Evolutionary conservation across 2,329 filamentous ascomycete genomes (phyloP).

Genomic region (Rhinocladiella similis): DNA sequence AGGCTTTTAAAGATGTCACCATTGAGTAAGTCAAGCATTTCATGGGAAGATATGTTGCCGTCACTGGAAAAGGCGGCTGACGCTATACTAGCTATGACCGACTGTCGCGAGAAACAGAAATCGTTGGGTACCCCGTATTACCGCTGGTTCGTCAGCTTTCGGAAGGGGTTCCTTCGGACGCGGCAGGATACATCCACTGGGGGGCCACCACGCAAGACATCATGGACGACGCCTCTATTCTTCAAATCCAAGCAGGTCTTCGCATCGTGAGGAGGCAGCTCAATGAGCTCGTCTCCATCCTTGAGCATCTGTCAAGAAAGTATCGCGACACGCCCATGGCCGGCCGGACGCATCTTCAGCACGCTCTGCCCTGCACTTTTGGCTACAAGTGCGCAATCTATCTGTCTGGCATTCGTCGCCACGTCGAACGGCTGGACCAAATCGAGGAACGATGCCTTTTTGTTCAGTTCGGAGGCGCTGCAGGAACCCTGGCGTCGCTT

Average conservation of each 20-base stretch:
- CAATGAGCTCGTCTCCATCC: conserved; percentile 42
- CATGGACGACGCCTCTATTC: conserved; percentile 55
- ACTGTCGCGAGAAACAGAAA: conserved; percentile 30
- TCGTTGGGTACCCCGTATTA: conserved; percentile 32
- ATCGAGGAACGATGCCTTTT: conserved; percentile 49
- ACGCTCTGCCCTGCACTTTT: conserved; percentile 58
- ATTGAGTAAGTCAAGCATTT: conserved; percentile 25
- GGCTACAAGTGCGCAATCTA: conserved; percentile 60
- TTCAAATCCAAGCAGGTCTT: conserved; percentile 56
- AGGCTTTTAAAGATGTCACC: conserved; percentile 10
- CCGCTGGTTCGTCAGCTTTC: conserved; percentile 31
- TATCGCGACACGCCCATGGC: conserved; percentile 58
- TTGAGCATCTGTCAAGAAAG: conserved; percentile 45
- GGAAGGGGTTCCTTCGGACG: conserved; percentile 25
- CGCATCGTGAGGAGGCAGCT: conserved; percentile 50
- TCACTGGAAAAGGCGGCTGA: too few species aligned
- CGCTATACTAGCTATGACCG: conserved; percentile 18
- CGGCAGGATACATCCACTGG: conserved; percentile 56
- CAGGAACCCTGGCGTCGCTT: conserved; percentile 41
- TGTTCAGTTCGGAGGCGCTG: conserved; percentile 59
- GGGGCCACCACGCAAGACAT: conserved; percentile 62
- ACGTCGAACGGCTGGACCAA: conserved; percentile 50
- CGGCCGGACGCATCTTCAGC: conserved; percentile 58
- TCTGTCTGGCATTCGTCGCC: conserved; percentile 52
- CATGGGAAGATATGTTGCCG: too few species aligned